Percentiles rank a stretch among this genome's conserved stretches.
phyloP scores from a whole-genome alignment of 345 rosid genomes.

The Reutealis trisperma region DNA sequence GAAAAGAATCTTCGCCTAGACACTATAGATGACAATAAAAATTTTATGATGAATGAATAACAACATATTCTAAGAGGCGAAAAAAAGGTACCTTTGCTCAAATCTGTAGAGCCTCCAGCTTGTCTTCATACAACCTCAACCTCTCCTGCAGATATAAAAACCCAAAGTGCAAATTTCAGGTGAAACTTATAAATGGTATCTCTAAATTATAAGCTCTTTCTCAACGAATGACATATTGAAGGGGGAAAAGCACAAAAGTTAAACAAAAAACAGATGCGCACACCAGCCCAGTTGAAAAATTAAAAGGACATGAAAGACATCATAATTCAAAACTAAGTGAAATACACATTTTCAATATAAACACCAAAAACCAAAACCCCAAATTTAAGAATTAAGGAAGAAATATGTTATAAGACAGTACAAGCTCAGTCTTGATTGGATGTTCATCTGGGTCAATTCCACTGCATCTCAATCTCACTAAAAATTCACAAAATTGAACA shows the following conservation, averaged over 20 bases:
- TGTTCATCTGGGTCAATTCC: slow-evolving; percentile 84
- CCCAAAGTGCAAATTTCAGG: background rate
- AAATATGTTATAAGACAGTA: slow-evolving; percentile 26
- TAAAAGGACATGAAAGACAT: background rate
- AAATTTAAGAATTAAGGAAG: slow-evolving; percentile 14
- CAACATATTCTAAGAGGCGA: background rate
- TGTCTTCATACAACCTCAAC: slow-evolving; percentile 65
- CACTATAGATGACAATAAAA: background rate
- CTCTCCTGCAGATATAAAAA: slow-evolving; percentile 58
- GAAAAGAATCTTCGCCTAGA: background rate
- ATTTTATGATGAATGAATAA: slow-evolving; percentile 1
- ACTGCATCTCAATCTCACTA: slow-evolving; percentile 83
- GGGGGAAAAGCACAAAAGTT: background rate
- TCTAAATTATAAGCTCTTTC: background rate
- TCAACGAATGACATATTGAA: background rate
- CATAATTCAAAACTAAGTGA: background rate
- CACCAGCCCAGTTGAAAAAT: background rate
- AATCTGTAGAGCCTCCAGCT: slow-evolving; percentile 54
- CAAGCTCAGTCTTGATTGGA: slow-evolving; percentile 85
- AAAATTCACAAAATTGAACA: slow-evolving; percentile 10
- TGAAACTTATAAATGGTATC: background rate
- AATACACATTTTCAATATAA: slow-evolving; percentile 15
- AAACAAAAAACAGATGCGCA: background rate
- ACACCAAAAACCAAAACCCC: background rate
- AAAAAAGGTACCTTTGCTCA: slow-evolving; percentile 64